A percentile compares a stretch with the other conserved stretches of the same genome.
These are phyloP conservation scores for Yamadazyma takamatsuzukensis DNA, from an alignment of 805 yeast species.

Conservation along the genomic window DNA sequence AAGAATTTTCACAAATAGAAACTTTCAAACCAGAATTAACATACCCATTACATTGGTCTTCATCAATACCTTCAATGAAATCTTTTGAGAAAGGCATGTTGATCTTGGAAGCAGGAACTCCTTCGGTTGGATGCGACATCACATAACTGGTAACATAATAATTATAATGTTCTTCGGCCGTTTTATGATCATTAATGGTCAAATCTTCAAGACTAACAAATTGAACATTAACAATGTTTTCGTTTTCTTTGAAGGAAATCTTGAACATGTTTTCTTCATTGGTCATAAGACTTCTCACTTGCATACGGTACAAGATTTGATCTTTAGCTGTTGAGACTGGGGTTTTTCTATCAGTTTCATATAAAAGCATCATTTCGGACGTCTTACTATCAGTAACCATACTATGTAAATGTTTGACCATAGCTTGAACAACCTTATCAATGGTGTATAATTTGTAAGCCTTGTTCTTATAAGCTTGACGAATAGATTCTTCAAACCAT, in stretches of 20 bases:
- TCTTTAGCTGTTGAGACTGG: conserved; percentile 70
- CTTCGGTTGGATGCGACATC: conserved; percentile 97
- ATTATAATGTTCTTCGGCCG: conserved; percentile 82
- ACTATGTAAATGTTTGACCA: conserved; percentile 78
- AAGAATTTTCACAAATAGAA: conserved; percentile 72
- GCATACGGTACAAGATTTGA: conserved; percentile 88
- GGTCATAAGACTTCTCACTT: conserved; percentile 73
- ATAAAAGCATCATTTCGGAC: conserved; percentile 74
- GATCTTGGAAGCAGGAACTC: conserved; percentile 74
- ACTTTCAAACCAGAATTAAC: conserved; percentile 72
- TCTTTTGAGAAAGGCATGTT: conserved; percentile 74
- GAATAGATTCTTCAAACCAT: conserved; percentile 90
- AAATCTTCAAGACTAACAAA: conserved; percentile 86
- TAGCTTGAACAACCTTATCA: conserved; percentile 79
- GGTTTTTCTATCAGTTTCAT: conserved; percentile 73
- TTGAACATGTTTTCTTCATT: conserved; percentile 92
- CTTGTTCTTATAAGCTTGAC: conserved; percentile 91
- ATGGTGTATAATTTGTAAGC: conserved; percentile 92
- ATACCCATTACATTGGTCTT: conserved; percentile 58
- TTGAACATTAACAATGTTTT: conserved; percentile 60
- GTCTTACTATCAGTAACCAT: conserved; percentile 76
- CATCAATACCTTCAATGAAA: conserved; percentile 51
- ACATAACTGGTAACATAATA: conserved; percentile 90
- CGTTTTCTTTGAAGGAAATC: conserved; percentile 60
- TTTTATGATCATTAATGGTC: conserved; percentile 66